Conservation (phyloP, 2,329 filamentous ascomycete species). For the Falciphora oryzae region DNA sequence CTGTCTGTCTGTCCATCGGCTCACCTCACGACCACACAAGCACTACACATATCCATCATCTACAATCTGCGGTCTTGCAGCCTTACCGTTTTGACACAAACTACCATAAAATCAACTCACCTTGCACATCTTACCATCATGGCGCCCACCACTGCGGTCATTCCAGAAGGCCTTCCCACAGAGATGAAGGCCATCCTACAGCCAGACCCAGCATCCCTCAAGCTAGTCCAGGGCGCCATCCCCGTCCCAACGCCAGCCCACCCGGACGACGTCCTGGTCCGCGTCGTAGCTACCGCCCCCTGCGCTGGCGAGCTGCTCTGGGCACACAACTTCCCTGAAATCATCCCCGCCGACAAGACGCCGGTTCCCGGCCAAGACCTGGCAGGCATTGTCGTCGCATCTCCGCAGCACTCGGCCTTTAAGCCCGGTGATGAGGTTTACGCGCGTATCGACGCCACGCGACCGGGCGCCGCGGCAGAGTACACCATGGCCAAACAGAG, state of each 20-base stretch:
- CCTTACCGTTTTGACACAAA: background rate
- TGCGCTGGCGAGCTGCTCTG: conserved; percentile 27
- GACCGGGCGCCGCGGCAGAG: conserved; percentile 22
- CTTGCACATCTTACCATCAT: background rate
- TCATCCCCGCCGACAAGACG: conserved; percentile 17
- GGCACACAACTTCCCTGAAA: conserved; percentile 19
- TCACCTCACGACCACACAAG: background rate
- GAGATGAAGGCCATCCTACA: conserved; percentile 21
- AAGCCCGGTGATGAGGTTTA: conserved; percentile 27
- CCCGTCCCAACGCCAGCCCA: conserved; percentile 20
- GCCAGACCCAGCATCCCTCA: conserved; percentile 25
- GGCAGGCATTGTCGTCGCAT: conserved; percentile 29
- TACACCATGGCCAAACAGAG: conserved; percentile 24
- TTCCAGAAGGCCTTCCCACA: conserved; percentile 12
- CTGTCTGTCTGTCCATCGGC: background rate
- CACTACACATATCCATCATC: background rate
- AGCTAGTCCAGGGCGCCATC: conserved; percentile 19
- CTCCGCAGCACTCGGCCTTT: conserved; percentile 24
- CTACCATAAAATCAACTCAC: background rate
- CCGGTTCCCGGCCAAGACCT: conserved; percentile 30
- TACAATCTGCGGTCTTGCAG: background rate
- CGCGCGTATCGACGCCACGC: conserved; percentile 22
- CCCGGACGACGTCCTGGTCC: conserved; percentile 24
- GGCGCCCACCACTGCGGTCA: background rate
- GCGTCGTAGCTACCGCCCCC: conserved; percentile 24